Evolutionary conservation across 345 rosid genomes (phyloP).

Genomic region (Eucalyptus erythrocorys): DNA sequence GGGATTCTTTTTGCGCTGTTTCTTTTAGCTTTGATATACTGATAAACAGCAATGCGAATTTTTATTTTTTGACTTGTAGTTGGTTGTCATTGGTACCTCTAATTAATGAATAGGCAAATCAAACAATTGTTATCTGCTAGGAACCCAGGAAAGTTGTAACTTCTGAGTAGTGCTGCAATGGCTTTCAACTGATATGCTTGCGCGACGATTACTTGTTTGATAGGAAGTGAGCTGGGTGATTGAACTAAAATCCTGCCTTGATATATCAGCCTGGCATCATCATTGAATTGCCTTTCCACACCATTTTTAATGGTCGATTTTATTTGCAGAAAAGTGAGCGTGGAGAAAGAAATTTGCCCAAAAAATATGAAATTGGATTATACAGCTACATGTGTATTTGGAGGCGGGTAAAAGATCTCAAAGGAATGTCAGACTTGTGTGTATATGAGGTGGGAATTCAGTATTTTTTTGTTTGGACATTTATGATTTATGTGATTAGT

Average conservation of each 20-base stretch:
- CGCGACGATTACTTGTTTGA: neutral
- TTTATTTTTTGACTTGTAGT: neutral
- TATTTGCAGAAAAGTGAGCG: slow-evolving; percentile 21
- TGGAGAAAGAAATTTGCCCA: neutral
- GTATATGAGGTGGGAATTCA: slow-evolving; percentile 40
- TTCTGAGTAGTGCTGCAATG: neutral
- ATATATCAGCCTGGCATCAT: neutral
- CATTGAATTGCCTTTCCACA: neutral
- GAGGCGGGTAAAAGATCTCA: slow-evolving; percentile 44
- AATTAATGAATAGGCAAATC: neutral
- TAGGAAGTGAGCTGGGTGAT: neutral
- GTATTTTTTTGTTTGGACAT: neutral
- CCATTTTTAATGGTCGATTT: neutral
- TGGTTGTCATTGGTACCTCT: neutral
- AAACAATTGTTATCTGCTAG: neutral
- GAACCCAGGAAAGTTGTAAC: neutral
- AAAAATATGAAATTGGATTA: slow-evolving; percentile 28
- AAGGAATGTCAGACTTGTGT: slow-evolving; percentile 70
- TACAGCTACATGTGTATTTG: slow-evolving; percentile 18
- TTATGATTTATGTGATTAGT: neutral
- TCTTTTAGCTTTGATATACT: neutral
- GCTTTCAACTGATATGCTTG: neutral
- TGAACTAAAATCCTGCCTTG: neutral
- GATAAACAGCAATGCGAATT: neutral
- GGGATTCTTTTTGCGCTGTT: neutral